Percentiles rank a stretch among this genome's conserved stretches.
These are phyloP conservation scores for Choiromyces venosus DNA, from an alignment of 495 filamentous ascomycete species.

Conservation along the genomic window DNA sequence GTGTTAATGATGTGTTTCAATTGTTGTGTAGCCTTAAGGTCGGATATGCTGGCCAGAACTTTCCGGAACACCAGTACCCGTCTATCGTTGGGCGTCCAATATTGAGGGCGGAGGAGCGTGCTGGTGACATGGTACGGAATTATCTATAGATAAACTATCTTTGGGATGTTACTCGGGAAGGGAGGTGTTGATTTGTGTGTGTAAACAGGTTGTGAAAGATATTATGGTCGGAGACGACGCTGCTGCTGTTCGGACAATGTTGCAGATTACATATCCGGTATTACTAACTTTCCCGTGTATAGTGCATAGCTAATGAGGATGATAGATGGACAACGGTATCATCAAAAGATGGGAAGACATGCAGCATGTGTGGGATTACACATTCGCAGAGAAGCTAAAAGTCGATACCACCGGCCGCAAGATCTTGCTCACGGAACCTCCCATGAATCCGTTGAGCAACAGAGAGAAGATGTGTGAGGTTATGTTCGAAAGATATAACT, in stretches of 20 bases:
- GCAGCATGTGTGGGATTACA: conserved; percentile 99
- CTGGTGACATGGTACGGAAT: conserved; percentile 54
- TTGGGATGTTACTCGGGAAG: not conserved
- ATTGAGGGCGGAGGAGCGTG: conserved; percentile 85
- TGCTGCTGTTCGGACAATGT: conserved; percentile 86
- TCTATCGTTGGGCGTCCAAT: conserved; percentile 98
- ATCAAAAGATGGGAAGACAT: conserved; percentile 99
- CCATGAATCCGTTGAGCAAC: conserved; percentile 95
- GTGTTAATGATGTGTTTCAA: conserved; percentile 4
- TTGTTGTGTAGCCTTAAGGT: conserved; percentile 66
- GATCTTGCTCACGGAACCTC: conserved; percentile 96
- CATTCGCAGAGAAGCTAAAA: conserved; percentile 93
- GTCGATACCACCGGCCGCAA: conserved; percentile 87
- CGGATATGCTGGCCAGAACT: conserved; percentile 91
- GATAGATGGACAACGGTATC: conserved; percentile 96
- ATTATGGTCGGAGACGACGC: conserved; percentile 99
- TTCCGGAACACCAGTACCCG: conserved; percentile 96
- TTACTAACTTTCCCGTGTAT: conserved; percentile 27
- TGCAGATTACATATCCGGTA: conserved; percentile 95
- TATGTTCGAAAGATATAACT: conserved; percentile 95
- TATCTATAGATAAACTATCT: not conserved
- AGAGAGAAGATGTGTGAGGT: conserved; percentile 95
- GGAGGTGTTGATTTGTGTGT: conserved; percentile 13
- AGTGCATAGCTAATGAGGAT: not conserved
- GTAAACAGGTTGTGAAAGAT: conserved; percentile 70